Percentiles rank a stretch among this genome's conserved stretches.
phyloP scores from a whole-genome alignment of 371 early-diverging fungal species.

The Lichtheimia ramosa region DNA sequence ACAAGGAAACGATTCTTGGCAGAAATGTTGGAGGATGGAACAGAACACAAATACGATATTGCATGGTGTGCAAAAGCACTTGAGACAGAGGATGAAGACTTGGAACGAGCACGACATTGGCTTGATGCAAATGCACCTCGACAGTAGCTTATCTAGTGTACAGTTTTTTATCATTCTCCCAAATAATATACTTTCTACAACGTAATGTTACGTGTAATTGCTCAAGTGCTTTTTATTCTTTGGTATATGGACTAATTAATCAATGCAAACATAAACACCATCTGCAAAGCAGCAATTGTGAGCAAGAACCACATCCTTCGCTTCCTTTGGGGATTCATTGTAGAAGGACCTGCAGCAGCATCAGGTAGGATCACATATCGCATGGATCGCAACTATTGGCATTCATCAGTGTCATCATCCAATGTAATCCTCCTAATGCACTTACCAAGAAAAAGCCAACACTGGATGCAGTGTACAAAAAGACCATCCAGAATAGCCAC shows the following conservation, averaged over 20 bases:
- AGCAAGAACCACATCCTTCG: constrained; percentile 89
- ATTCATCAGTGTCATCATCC: background rate
- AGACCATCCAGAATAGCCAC: constrained; percentile 62
- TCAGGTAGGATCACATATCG: constrained; percentile 90
- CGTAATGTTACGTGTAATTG: too few species aligned
- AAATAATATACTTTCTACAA: too few species aligned
- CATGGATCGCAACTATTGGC: constrained; percentile 74
- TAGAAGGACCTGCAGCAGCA: constrained; percentile 65
- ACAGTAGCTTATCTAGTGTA: background rate
- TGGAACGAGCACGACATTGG: constrained; percentile 60
- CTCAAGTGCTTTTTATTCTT: background rate
- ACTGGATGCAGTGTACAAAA: constrained; percentile 77
- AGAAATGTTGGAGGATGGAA: constrained; percentile 40
- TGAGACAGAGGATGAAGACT: constrained; percentile 54
- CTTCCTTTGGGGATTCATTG: constrained; percentile 75
- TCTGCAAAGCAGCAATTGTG: constrained; percentile 79
- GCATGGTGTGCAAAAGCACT: constrained; percentile 76
- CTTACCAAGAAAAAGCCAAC: constrained; percentile 69
- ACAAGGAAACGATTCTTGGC: constrained; percentile 55
- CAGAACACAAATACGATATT: constrained; percentile 43
- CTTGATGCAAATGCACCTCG: constrained; percentile 57
- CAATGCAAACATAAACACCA: constrained; percentile 80
- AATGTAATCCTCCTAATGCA: background rate
- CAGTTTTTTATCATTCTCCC: too few species aligned
- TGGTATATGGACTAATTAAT: constrained; percentile 26